Evolutionary conservation across 768 basidiomycete species (phyloP).

Genomic region (Kockovaella imperatae): DNA sequence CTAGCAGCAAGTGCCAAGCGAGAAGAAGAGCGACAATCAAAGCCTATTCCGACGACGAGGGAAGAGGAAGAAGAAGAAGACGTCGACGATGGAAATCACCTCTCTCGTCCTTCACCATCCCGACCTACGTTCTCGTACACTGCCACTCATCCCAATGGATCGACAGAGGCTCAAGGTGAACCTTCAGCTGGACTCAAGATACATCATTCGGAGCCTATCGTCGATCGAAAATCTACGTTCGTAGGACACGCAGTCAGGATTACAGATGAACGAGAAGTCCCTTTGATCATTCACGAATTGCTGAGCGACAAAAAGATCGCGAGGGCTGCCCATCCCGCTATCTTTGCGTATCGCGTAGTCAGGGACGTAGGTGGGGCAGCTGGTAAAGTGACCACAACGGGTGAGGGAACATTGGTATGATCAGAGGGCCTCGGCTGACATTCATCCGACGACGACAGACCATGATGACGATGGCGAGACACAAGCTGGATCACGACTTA

Average conservation of each 20-base stretch:
- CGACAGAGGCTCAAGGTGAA: constrained; percentile 5
- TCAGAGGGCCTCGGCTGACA: constrained; percentile 53
- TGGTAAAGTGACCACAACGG: constrained; percentile 20
- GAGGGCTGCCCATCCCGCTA: constrained; percentile 33
- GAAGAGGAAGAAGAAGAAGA: background rate
- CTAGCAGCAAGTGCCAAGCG: constrained; percentile 17
- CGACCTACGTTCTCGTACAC: constrained; percentile 27
- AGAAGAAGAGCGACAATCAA: constrained; percentile 22
- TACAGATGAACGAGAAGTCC: constrained; percentile 66
- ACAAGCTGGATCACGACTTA: constrained; percentile 80
- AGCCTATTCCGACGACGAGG: background rate
- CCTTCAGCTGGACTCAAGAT: constrained; percentile 59
- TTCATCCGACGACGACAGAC: constrained; percentile 50
- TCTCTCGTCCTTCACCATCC: constrained; percentile 9
- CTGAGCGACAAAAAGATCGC: constrained; percentile 45
- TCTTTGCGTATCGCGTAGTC: constrained; percentile 34
- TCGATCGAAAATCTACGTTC: constrained; percentile 77
- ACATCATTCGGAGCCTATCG: constrained; percentile 66
- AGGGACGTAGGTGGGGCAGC: constrained; percentile 38
- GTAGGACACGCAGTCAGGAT: constrained; percentile 77
- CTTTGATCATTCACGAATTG: constrained; percentile 40
- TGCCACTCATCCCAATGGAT: background rate
- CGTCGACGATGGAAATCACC: background rate
- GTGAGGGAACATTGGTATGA: constrained; percentile 55
- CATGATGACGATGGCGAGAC: constrained; percentile 94